Conservation (phyloP, 805 yeast species). For the Candida xyloterini region DNA sequence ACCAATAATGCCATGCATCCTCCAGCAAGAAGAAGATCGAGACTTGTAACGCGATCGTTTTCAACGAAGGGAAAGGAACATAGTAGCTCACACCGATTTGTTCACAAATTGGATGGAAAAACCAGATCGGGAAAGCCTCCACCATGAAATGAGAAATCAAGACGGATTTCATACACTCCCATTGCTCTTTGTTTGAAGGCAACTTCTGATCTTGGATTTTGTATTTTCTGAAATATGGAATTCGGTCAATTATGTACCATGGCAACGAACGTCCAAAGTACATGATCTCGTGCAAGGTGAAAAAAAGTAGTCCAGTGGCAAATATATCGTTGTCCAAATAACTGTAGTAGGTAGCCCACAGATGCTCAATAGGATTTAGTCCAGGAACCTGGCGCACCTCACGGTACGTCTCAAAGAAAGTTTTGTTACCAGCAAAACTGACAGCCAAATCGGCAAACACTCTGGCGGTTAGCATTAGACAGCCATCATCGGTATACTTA, state of each 20-base stretch:
- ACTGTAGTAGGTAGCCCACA: constrained; percentile 89
- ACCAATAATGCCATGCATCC: constrained; percentile 97
- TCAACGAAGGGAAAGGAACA: constrained; percentile 80
- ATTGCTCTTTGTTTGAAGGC: constrained; percentile 80
- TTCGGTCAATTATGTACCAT: constrained; percentile 83
- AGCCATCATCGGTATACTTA: constrained; percentile 1
- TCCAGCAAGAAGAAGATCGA: constrained; percentile 78
- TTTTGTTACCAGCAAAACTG: constrained; percentile 21
- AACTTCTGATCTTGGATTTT: constrained; percentile 86
- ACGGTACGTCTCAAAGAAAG: constrained; percentile 26
- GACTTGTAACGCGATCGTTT: constrained; percentile 62
- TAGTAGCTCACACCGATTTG: constrained; percentile 69
- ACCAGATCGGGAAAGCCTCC: constrained; percentile 96
- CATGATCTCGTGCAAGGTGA: constrained; percentile 78
- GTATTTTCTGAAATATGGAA: constrained; percentile 81
- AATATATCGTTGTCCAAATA: constrained; percentile 83
- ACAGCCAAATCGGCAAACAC: constrained; percentile 27
- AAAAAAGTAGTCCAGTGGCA: constrained; percentile 88
- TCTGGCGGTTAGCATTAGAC: constrained; percentile 12
- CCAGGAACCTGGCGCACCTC: constrained; percentile 27
- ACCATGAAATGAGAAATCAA: constrained; percentile 84
- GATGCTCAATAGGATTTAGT: constrained; percentile 54
- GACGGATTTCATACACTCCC: constrained; percentile 88
- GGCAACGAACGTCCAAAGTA: constrained; percentile 93
- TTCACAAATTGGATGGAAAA: constrained; percentile 90